These are phyloP conservation scores for Thelonectria blattea DNA, from an alignment of 2,329 filamentous ascomycete genomes.

Conservation along the genomic window DNA sequence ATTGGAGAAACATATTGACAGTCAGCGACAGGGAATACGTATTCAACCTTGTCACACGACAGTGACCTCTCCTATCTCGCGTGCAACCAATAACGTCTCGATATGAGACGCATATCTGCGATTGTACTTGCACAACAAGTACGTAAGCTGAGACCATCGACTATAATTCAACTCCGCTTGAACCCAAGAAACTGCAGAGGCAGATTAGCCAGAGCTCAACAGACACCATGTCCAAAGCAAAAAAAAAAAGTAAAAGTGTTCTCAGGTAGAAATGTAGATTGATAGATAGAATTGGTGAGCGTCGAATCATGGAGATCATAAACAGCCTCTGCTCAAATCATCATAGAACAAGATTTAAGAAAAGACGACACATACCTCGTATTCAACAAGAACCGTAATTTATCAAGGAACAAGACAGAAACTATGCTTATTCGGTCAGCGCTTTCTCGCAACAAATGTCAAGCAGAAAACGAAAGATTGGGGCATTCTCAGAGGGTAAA, in stretches of 20 bases:
- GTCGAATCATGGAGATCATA: slow-evolving; percentile 52
- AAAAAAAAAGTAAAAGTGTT: slow-evolving; percentile 6
- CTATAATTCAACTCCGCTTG: no score
- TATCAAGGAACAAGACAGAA: not conserved
- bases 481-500: not conserved
- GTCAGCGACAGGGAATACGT: no score
- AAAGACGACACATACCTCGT: slow-evolving; percentile 33
- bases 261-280: slow-evolving; percentile 30
- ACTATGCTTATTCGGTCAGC: not conserved
- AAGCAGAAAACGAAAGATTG: not conserved
- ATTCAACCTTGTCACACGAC: no score
- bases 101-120: no score
- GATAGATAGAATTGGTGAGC: slow-evolving; percentile 38
- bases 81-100: no score
- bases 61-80: no score
- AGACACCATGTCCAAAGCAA: not conserved
- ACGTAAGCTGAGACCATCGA: no score
- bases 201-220: no score
- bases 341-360: slow-evolving; percentile 41
- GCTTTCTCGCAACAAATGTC: no score
- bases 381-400: not conserved
- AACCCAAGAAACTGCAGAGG: no score
- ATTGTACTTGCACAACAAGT: no score
- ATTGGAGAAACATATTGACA: no score
- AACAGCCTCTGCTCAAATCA: slow-evolving; percentile 55